Percentiles rank a stretch among this genome's conserved stretches.
Evolutionary conservation across 2,329 filamentous ascomycete species (phyloP).

Genomic region (Myriosclerotinia scirpicola): DNA sequence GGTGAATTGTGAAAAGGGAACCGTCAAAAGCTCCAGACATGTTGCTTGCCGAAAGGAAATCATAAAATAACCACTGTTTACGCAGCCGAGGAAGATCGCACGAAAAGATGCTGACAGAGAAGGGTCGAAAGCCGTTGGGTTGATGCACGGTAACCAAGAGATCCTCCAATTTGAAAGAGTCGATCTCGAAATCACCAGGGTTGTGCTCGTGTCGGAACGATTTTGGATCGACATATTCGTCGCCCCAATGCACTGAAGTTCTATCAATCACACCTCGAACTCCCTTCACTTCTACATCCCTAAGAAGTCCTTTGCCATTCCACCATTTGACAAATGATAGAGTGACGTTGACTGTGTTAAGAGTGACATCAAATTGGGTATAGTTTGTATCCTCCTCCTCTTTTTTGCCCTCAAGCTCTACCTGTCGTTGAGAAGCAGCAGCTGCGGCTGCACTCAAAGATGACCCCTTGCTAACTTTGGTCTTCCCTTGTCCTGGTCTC

Average conservation of each 20-base stretch:
- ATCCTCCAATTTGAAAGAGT: conserved; percentile 95
- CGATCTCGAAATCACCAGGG: conserved; percentile 94
- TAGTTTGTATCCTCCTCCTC: conserved; percentile 88
- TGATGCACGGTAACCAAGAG: conserved; percentile 89
- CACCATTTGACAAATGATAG: conserved; percentile 99
- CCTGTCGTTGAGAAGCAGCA: conserved; percentile 69
- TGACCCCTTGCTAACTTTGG: conserved; percentile 90
- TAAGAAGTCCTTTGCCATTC: conserved; percentile 88
- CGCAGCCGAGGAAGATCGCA: conserved; percentile 90
- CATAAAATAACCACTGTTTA: conserved; percentile 97
- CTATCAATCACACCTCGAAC: conserved; percentile 90
- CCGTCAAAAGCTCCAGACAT: conserved; percentile 96
- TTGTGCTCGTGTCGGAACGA: conserved; percentile 85
- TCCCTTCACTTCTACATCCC: conserved; percentile 91
- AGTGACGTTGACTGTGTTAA: conserved; percentile 94
- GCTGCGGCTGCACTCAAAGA: conserved; percentile 80
- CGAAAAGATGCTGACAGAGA: conserved; percentile 91
- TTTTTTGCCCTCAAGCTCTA: conserved; percentile 47
- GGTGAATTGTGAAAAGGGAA: conserved; percentile 95
- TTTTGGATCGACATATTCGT: conserved; percentile 72
- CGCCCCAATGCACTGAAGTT: conserved; percentile 73
- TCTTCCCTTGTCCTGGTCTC: conserved; percentile 76
- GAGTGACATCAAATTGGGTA: conserved; percentile 93
- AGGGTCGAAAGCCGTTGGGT: conserved; percentile 87
- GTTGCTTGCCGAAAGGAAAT: conserved; percentile 91